phyloP scores from a whole-genome alignment of 768 basidiomycete species.

The Hypholoma fasciculare region DNA sequence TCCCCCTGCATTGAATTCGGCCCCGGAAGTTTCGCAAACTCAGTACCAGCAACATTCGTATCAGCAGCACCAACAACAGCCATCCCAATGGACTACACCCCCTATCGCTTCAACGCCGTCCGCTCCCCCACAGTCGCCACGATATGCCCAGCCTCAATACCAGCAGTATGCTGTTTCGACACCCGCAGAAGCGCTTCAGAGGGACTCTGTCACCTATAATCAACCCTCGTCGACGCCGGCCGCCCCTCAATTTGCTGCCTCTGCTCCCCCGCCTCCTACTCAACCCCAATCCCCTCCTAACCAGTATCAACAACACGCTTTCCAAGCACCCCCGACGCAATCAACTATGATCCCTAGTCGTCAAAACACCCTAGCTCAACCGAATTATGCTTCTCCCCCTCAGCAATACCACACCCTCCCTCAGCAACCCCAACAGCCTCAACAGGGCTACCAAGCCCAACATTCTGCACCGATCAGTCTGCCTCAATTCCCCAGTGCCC shows the following conservation, averaged over 20 bases:
- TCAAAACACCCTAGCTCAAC: constrained; percentile 30
- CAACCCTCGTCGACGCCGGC: constrained; percentile 8
- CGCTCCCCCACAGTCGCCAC: constrained; percentile 3
- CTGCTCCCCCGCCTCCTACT: constrained; percentile 24
- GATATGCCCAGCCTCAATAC: constrained; percentile 18
- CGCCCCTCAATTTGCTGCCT: constrained; percentile 8
- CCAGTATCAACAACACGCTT: constrained; percentile 23
- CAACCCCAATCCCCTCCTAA: constrained; percentile 19
- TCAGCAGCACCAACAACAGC: constrained; percentile 12
- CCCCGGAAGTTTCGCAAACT: constrained; percentile 16
- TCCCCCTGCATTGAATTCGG: background rate
- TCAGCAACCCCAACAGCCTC: constrained; percentile 21
- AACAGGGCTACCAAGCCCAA: constrained; percentile 26
- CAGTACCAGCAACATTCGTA: constrained; percentile 17
- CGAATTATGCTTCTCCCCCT: constrained; percentile 24
- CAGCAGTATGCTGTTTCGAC: constrained; percentile 20
- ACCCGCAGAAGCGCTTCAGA: background rate
- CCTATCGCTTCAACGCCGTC: constrained; percentile 2
- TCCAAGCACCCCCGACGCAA: constrained; percentile 22
- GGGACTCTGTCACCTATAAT: background rate
- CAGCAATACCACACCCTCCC: constrained; percentile 20
- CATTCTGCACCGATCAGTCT: constrained; percentile 36
- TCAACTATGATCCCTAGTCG: constrained; percentile 20
- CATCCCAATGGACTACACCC: constrained; percentile 8
- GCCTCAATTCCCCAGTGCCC: constrained; percentile 66